Conservation (phyloP, 2,329 filamentous ascomycete species). For the Cyanodermella asteris region DNA sequence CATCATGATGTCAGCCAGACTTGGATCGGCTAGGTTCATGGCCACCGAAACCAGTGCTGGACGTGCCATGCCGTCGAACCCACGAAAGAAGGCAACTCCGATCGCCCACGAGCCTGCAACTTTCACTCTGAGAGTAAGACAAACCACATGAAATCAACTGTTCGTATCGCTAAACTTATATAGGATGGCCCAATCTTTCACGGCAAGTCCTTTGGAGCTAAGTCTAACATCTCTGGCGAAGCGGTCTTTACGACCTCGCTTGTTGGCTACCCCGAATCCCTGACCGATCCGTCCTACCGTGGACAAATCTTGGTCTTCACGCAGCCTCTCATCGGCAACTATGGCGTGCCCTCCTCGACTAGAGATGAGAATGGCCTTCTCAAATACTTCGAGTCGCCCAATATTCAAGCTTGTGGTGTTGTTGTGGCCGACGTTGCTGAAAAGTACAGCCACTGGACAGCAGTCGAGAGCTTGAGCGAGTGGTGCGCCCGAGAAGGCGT, state of each 20-base stretch:
- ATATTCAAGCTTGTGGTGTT: slow-evolving; percentile 88
- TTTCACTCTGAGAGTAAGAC: slow-evolving; percentile 67
- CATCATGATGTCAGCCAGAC: slow-evolving; percentile 8
- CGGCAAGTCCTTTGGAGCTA: slow-evolving; percentile 89
- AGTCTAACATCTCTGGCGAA: slow-evolving; percentile 90
- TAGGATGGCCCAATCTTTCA: slow-evolving; percentile 89
- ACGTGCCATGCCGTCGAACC: slow-evolving; percentile 38
- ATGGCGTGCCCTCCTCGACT: slow-evolving; percentile 72
- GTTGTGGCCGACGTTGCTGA: slow-evolving; percentile 87
- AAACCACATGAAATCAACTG: background rate
- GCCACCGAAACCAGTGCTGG: slow-evolving; percentile 49
- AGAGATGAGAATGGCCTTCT: slow-evolving; percentile 77
- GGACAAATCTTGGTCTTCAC: slow-evolving; percentile 94
- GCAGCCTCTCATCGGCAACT: slow-evolving; percentile 94
- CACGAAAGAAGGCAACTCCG: slow-evolving; percentile 38
- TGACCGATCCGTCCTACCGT: slow-evolving; percentile 47
- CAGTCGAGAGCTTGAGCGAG: slow-evolving; percentile 74
- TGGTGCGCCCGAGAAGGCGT: slow-evolving; percentile 96
- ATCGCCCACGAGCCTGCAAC: slow-evolving; percentile 61
- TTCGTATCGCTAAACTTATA: slow-evolving; percentile 7
- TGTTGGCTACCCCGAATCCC: slow-evolving; percentile 87
- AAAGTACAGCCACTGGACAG: slow-evolving; percentile 85
- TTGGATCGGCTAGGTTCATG: slow-evolving; percentile 2
- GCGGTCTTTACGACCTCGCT: slow-evolving; percentile 97
- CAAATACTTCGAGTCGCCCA: slow-evolving; percentile 95